Conservation (phyloP, 495 filamentous ascomycete genomes). For the Neurospora sp. region DNA sequence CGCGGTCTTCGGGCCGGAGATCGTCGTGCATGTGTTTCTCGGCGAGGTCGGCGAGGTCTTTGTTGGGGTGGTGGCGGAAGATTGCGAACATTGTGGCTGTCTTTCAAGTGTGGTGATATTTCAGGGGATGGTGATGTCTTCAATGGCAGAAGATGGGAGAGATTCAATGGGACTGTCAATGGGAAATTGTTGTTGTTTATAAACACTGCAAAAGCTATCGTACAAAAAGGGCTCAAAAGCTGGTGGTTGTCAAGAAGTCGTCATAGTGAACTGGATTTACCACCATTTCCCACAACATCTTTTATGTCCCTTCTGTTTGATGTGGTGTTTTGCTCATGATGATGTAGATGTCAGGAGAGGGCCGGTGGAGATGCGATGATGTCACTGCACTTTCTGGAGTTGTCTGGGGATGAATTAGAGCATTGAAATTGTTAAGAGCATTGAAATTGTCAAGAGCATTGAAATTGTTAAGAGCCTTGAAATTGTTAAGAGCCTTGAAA, state of each 20-base stretch:
- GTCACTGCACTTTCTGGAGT: background rate
- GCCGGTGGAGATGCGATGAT: background rate
- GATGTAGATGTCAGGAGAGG: background rate
- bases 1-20: constrained; percentile 48
- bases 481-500: too few relatives aligned
- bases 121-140: background rate
- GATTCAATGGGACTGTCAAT: background rate
- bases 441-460: too few relatives aligned
- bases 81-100: constrained; percentile 36
- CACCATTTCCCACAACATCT: background rate
- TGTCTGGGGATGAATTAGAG: too few relatives aligned
- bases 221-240: background rate
- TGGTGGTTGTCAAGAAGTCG: background rate
- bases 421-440: too few relatives aligned
- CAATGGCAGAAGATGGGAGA: background rate
- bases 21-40: constrained; percentile 56
- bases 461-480: too few relatives aligned
- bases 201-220: background rate
- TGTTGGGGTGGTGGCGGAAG: constrained; percentile 43
- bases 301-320: background rate
- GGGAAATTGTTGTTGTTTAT: background rate
- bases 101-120: background rate
- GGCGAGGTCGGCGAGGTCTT: constrained; percentile 45
- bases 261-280: background rate
- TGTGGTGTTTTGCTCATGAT: background rate